Conservation (phyloP, 1,139 yeast species). For the Suhomyces maxii region DNA sequence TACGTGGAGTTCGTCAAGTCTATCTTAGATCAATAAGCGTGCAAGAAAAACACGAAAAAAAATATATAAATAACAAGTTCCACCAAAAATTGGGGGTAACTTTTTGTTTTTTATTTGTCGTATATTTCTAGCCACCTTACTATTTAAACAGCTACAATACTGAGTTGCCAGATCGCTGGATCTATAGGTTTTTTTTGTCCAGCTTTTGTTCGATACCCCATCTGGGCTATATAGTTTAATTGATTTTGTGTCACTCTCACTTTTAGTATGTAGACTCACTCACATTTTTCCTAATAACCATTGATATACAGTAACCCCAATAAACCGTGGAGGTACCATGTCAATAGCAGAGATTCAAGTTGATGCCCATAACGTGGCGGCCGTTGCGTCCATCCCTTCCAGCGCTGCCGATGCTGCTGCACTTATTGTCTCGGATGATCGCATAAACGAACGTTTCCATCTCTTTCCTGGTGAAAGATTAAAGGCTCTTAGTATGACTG, state of each 20-base stretch:
- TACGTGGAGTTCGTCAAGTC: conserved; percentile 93
- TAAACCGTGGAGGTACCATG: neutral
- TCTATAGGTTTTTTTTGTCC: no score
- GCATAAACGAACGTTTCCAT: conserved; percentile 41
- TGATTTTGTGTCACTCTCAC: neutral
- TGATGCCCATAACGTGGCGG: neutral
- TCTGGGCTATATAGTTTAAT: neutral
- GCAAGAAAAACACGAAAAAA: neutral
- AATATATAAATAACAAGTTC: no score
- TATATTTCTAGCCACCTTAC: no score
- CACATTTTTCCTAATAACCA: neutral
- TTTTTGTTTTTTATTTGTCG: no score
- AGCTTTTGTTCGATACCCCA: no score
- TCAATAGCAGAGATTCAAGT: neutral
- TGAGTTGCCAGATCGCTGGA: no score
- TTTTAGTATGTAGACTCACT: neutral
- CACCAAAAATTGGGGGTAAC: no score
- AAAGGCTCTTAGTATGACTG: conserved; percentile 31
- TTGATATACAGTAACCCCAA: no score
- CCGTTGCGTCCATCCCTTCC: neutral
- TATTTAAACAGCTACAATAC: no score
- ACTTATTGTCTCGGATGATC: conserved; percentile 1
- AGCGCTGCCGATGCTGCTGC: no score
- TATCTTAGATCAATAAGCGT: conserved; percentile 73
- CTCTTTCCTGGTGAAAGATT: conserved; percentile 39